Percentiles rank a stretch among this genome's conserved stretches.
These are phyloP conservation scores for Escovopsis weberi DNA, from an alignment of 2,329 filamentous ascomycete species.

Conservation along the genomic window DNA sequence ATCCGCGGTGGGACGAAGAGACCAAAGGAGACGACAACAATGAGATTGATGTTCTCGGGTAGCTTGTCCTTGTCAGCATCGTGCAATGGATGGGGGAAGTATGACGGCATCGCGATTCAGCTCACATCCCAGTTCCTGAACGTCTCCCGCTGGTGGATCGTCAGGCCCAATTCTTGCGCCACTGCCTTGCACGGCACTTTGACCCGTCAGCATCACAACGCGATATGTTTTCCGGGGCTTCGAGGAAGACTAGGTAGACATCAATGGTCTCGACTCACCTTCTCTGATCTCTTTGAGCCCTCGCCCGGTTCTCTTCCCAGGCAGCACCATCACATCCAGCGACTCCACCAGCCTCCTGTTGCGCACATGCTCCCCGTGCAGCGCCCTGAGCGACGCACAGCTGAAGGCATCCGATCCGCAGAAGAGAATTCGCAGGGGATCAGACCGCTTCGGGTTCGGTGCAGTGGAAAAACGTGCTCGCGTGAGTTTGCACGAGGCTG, in stretches of 20 bases:
- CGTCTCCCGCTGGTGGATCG: conserved; percentile 61
- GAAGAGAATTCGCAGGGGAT: conserved; percentile 73
- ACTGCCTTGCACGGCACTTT: conserved; percentile 59
- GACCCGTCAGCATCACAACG: neutral
- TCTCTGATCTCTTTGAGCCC: conserved; percentile 53
- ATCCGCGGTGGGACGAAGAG: conserved; percentile 72
- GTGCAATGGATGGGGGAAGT: conserved; percentile 3
- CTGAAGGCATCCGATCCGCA: conserved; percentile 92
- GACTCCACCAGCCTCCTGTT: conserved; percentile 48
- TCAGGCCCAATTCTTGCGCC: conserved; percentile 48
- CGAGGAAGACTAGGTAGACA: too few relatives aligned
- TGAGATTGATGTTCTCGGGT: conserved; percentile 52
- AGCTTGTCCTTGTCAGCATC: conserved; percentile 25
- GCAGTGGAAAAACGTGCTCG: conserved; percentile 9
- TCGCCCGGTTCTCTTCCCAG: conserved; percentile 63
- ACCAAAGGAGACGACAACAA: conserved; percentile 90
- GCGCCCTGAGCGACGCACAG: conserved; percentile 55
- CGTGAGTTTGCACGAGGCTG: too few relatives aligned
- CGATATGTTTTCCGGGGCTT: too few relatives aligned
- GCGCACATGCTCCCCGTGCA: conserved; percentile 44
- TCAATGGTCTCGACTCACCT: conserved; percentile 30
- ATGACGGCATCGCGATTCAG: neutral
- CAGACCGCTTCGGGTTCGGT: conserved; percentile 16
- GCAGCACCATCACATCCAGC: conserved; percentile 74
- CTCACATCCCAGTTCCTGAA: conserved; percentile 69